phyloP scores from a whole-genome alignment of 257 asterid genomes.

The Ehretia macrophylla region DNA sequence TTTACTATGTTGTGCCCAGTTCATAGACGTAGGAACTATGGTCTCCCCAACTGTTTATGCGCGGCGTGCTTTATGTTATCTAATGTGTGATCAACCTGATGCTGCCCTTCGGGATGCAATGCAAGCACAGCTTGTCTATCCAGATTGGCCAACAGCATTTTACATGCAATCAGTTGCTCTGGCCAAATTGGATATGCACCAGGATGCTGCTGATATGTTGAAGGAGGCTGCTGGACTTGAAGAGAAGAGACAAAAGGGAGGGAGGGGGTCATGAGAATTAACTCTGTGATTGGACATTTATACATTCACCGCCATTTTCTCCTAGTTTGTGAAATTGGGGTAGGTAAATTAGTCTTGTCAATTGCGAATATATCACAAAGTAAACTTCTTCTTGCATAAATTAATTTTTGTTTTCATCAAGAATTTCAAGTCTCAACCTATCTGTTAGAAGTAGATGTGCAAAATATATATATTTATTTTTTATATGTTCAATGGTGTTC shows the following conservation, averaged over 20 bases:
- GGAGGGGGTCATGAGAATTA: slow-evolving; percentile 32
- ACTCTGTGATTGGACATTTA: too few relatives aligned
- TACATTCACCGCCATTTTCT: too few relatives aligned
- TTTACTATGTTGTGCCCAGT: slow-evolving; percentile 37
- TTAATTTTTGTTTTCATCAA: too few relatives aligned
- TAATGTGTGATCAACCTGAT: slow-evolving; percentile 81
- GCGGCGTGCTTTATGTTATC: slow-evolving; percentile 73
- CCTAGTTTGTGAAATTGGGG: too few relatives aligned
- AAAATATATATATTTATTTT: too few relatives aligned
- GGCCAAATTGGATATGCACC: slow-evolving; percentile 82
- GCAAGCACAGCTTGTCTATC: slow-evolving; percentile 83
- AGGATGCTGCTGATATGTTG: slow-evolving; percentile 90
- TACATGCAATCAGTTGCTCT: slow-evolving; percentile 94
- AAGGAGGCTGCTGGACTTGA: slow-evolving; percentile 77
- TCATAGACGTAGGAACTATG: slow-evolving; percentile 86
- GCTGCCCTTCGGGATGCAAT: slow-evolving; percentile 88
- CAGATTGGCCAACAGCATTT: slow-evolving; percentile 93
- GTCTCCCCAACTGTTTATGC: slow-evolving; percentile 86
- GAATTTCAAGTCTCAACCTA: too few relatives aligned
- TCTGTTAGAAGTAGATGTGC: too few relatives aligned
- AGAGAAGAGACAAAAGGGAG: slow-evolving; percentile 62
- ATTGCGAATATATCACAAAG: too few relatives aligned
- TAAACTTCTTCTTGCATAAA: too few relatives aligned
- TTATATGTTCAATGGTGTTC: too few relatives aligned
- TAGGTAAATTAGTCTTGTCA: too few relatives aligned